Evolutionary conservation across 179 eudicot genomes (phyloP), one percentile per base, ranked within the genome.

Genomic region (Patellifolia procumbens): DNA sequence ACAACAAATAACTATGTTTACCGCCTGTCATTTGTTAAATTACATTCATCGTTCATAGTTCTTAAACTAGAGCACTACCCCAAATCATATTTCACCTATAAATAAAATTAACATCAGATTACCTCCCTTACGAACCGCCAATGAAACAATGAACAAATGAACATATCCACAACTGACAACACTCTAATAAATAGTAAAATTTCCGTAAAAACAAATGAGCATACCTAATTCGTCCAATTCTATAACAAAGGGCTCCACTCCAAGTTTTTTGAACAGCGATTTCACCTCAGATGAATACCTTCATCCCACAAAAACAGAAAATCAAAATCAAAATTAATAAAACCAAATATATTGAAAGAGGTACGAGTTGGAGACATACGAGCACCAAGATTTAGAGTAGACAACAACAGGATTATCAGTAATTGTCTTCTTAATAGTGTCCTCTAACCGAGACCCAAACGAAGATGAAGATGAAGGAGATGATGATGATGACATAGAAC

Each of bases 241-340:
- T 68, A 95, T 72, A 73, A 93, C 95, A 19, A 82, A 79, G 3
- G 99, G 97, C 70, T 93, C 85, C 79, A 82, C 90, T 13, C 93
- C 97, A 70, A 93, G 95, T 68, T 88, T 86, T 82, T 87, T 90
- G 80, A 95, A 91, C 85, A 95, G 76, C 9, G 87, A 79, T 60
- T 95, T 95, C 89, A 95, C 99, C 87, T 95, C 95, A 42, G 90
- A 81, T 2, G 97, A 93, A 80, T 93, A 95, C 90, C 99, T 95
- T 69, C 79, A 60, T 46, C 11, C 46, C 78, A 35, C 39, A 78
- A 58, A 70, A 19, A 29, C n/a, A 35, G 26, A 1, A 64, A 35
- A 64, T 34, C 19, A 8, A 35, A 29, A 60, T 26, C 37, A 29
- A 29, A 60, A 60, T 60, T 29, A 29, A 29, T 11, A 52, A 15